phyloP scores from a whole-genome alignment of 2,329 filamentous ascomycete genomes.

The Penicillium sp. region DNA sequence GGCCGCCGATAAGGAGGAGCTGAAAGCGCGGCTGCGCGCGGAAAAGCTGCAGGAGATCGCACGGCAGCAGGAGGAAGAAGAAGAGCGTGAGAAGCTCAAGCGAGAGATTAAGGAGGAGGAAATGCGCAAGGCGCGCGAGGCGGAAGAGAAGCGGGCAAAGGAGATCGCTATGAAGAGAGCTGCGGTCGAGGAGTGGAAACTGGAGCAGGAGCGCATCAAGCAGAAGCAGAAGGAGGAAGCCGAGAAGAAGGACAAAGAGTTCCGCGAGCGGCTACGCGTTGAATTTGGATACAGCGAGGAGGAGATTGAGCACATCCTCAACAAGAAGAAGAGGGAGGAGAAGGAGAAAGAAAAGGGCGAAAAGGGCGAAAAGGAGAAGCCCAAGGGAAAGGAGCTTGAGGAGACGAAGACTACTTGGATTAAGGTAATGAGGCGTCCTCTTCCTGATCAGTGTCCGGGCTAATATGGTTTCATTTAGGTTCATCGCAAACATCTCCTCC shows the following conservation, averaged over 20 bases:
- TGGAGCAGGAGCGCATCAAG: slow-evolving; percentile 30
- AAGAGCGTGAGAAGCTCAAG: slow-evolving; percentile 45
- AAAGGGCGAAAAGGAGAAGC: slow-evolving; percentile 30
- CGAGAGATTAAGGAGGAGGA: slow-evolving; percentile 46
- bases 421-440: slow-evolving; percentile 39
- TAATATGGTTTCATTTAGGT: too few species aligned
- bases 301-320: slow-evolving; percentile 43
- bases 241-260: slow-evolving; percentile 32
- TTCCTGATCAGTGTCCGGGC: too few species aligned
- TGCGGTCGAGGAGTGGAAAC: slow-evolving; percentile 41
- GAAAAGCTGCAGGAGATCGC: slow-evolving; percentile 30
- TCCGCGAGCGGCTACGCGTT: slow-evolving; percentile 37
- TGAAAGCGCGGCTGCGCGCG: slow-evolving; percentile 27
- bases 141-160: slow-evolving; percentile 32
- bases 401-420: slow-evolving; percentile 41
- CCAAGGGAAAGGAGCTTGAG: slow-evolving; percentile 38
- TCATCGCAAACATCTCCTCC: slow-evolving; percentile 46
- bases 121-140: slow-evolving; percentile 36
- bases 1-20: slow-evolving; percentile 34
- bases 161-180: slow-evolving; percentile 39
- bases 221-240: slow-evolving; percentile 34
- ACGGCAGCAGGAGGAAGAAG: slow-evolving; percentile 41
- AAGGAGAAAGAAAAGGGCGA: slow-evolving; percentile 28
- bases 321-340: slow-evolving; percentile 40
- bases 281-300: slow-evolving; percentile 44